Base-by-base conservation (phyloP, 225 moss, liverwort and hornwort species). In the Thuidium tamariscinum region DNA sequence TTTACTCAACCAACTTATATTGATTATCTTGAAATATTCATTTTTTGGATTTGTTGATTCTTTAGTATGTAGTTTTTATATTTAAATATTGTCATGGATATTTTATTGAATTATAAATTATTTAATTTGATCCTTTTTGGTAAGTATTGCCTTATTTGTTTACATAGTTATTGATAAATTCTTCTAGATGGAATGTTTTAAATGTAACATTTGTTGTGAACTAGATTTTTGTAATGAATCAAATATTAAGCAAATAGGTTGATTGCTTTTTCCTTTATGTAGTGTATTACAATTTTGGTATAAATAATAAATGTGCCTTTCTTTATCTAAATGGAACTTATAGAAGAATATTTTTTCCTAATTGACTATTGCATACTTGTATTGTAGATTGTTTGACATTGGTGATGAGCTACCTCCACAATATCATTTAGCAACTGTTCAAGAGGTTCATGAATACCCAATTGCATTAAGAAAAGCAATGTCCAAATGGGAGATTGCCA, bases 161-260 rank as follows among this genome's bases (percentile, higher is more conserved):
- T n/a, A n/a, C n/a, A n/a, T n/a, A n/a, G n/a, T n/a, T n/a, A 49
- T 49, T 13, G 13, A 8, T 11, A 49, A 11, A 49, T 49, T 49
- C 49, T 49, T 49, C 6, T 23, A 69, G 13, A 7, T 7, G 5
- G 7, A 41, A 23, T 7, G 1, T 25, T 4, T 39, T 2, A 7
- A 39, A 14, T 70, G 4, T 26, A 70, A 8, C 2, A 25, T 0
- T 16, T 42, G 1, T 9, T 16, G 2, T 42, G 0, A 3, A 5
- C 3, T 71, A 44, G 2, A 1, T 6, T 71, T 70, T 44, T 39
- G 44, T 29, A 29, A 29, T 29, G 27, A 16, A 26, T 2, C 5
- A 0, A 1, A 16, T 8, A 29, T 0, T 5, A 44, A 3, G 17
- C 2, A 10, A 44, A 44, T 26, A 44, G 5, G 0, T 3, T 71